phyloP scores from a whole-genome alignment of 345 rosid species.

The Gossypium raimondii region DNA sequence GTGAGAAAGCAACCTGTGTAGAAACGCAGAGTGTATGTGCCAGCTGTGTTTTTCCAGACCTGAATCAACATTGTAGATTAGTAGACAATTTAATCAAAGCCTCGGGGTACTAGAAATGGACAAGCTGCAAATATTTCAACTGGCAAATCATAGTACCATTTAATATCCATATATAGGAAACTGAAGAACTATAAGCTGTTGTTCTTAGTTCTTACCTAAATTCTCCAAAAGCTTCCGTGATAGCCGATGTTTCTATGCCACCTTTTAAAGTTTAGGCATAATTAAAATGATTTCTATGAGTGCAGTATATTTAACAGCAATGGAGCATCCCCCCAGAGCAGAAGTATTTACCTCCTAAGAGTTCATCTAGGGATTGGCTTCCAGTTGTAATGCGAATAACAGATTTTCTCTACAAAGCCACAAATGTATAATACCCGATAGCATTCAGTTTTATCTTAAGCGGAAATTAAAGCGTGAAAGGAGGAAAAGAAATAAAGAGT shows the following conservation, averaged over 20 bases:
- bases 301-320: neutral
- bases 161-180: neutral
- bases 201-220: conserved; percentile 48
- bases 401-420: conserved; percentile 46
- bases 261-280: conserved; percentile 41
- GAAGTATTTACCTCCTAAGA: conserved; percentile 57
- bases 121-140: neutral
- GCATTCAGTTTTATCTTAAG: neutral
- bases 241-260: conserved; percentile 71
- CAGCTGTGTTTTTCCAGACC: conserved; percentile 91
- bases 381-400: conserved; percentile 86
- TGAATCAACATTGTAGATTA: conserved; percentile 24
- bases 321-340: neutral
- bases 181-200: neutral
- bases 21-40: conserved; percentile 87
- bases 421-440: neutral
- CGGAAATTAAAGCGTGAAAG: neutral
- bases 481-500: neutral
- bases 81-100: neutral
- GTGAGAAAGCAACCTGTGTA: conserved; percentile 53
- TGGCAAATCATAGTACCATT: neutral
- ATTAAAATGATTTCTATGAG: neutral
- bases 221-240: conserved; percentile 96
- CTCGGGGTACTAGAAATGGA: neutral
- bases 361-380: conserved; percentile 91